Base-by-base conservation (phyloP, 1,284 basidiomycete genomes). In the Austroboletus olivaceoglutinosus region DNA sequence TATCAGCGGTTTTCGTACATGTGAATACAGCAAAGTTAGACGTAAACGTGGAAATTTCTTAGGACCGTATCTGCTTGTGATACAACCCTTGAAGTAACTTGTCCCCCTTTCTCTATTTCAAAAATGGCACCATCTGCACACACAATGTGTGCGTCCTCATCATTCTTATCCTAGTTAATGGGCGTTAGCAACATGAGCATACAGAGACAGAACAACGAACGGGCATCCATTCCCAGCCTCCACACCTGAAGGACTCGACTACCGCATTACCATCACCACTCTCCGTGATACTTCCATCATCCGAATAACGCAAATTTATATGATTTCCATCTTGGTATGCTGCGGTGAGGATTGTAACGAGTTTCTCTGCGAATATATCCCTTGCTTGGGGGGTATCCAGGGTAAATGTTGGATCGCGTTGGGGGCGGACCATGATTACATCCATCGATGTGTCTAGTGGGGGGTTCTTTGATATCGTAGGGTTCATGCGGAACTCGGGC, bases 161-260 rank as follows among this genome's bases (percentile, higher is more conserved):
- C 84, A 15, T 61, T 58, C 9, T 73, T 67, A 52, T 83, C 77
- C 84, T 89, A 58, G 21, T 36, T 10, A 22, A 52, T 16, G 11
- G 12, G 18, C 1, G 8, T 70, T 27, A 65, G 50, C 18, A 23
- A 47, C 19, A 33, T 29, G 41, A 38, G 25, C 21, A 55, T 55
- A 34, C 43, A 48, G 47, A 18, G 47, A 51, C 36, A n/a, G 30
- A 54, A 48, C 13, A 34, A 76, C 86, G 60, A 62, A 88, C 89
- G 21, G 92, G 91, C 39, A 73, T 73, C 94, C 94, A 98, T 54
- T 85, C 81, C 83, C 93, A 96, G 5, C 85, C 86, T 6, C 77
- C 77, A 56, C 86, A 90, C 21, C 94, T 78, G 50, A 87, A 78
- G 58, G 92, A 91, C 68, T 98, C 95, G 0, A 93, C 84, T 1